Evolutionary conservation across 495 filamentous ascomycete species (phyloP).

Genomic region (Penicillium paxilli): DNA sequence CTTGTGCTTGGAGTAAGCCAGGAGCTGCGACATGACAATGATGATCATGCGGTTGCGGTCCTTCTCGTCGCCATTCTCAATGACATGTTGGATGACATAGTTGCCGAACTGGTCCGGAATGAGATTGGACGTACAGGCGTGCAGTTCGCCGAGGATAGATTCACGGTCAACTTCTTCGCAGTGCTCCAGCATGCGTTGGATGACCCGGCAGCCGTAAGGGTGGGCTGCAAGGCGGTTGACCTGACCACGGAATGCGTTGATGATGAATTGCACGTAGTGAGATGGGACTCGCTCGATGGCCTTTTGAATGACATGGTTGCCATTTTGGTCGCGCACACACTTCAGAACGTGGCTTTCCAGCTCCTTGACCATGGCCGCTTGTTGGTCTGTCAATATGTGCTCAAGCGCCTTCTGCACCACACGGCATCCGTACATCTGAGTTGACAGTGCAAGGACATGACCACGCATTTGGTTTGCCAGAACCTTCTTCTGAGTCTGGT

Average conservation of each 20-base stretch:
- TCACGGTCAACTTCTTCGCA: constrained; percentile 71
- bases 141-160: constrained; percentile 76
- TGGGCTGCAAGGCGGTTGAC: constrained; percentile 79
- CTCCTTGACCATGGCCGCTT: constrained; percentile 81
- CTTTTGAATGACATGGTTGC: constrained; percentile 97
- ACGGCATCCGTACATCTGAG: constrained; percentile 92
- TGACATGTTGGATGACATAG: constrained; percentile 95
- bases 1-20: constrained; percentile 89
- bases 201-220: constrained; percentile 87
- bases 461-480: constrained; percentile 85
- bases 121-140: constrained; percentile 66
- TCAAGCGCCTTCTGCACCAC: constrained; percentile 98
- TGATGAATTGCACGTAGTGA: constrained; percentile 83
- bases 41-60: constrained; percentile 74
- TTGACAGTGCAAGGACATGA: constrained; percentile 74
- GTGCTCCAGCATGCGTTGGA: constrained; percentile 89
- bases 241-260: constrained; percentile 78
- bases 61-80: constrained; percentile 74
- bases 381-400: constrained; percentile 87
- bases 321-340: constrained; percentile 87
- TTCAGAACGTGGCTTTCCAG: constrained; percentile 74
- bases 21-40: constrained; percentile 67
- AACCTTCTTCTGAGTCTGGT: constrained; percentile 87
- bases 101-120: constrained; percentile 93
- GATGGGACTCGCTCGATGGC: constrained; percentile 84